Conservation (phyloP, 306 rosid genomes). For the Pueraria montana region DNA sequence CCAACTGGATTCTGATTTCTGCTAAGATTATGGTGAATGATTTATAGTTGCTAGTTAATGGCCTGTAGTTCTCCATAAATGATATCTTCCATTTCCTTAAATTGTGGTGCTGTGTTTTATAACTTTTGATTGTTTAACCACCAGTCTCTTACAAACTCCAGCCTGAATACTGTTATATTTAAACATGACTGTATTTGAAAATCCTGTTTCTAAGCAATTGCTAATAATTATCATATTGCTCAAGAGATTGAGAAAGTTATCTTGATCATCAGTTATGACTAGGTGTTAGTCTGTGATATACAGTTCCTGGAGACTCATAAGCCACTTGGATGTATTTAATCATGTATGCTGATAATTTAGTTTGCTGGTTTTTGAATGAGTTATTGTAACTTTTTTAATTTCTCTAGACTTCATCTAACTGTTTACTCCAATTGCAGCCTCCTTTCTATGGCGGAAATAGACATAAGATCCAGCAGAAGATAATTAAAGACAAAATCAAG, state of each 20-base stretch:
- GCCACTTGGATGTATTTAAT: neutral
- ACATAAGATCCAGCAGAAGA: constrained; percentile 77
- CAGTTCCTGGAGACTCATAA: neutral
- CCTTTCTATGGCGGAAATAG: constrained; percentile 79
- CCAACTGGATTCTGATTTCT: neutral
- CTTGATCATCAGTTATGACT: constrained; percentile 8
- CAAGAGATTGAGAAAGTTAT: constrained; percentile 5
- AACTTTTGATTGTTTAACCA: neutral
- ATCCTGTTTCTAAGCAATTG: neutral
- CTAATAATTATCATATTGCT: neutral
- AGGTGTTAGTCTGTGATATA: neutral
- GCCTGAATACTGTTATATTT: neutral
- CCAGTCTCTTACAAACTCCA: neutral
- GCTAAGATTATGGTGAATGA: neutral
- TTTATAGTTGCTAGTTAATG: neutral
- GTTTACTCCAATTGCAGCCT: constrained; percentile 66
- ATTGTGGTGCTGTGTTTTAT: neutral
- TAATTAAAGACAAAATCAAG: constrained; percentile 81
- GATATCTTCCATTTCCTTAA: neutral
- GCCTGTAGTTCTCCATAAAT: neutral
- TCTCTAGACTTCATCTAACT: neutral
- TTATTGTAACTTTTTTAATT: neutral
- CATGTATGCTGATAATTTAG: neutral
- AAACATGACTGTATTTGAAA: constrained; percentile 2
- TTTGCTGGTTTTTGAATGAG: neutral